Conservation (phyloP, 495 filamentous ascomycete species). For the Talaromyces nanjingensis region DNA sequence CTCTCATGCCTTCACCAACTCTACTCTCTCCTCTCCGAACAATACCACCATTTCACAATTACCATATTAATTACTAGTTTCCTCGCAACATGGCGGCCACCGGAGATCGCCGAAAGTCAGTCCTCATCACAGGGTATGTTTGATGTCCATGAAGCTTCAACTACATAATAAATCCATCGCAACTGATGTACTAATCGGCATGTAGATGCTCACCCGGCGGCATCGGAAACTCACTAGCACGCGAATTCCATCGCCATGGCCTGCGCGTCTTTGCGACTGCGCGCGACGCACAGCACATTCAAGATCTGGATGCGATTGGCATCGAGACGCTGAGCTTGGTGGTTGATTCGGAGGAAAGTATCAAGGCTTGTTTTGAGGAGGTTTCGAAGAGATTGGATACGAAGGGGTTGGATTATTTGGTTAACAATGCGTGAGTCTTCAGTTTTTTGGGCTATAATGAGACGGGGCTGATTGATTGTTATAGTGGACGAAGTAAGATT, state of each 20-base stretch:
- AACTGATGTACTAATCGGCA: neutral
- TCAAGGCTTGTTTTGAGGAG: slow-evolving; percentile 34
- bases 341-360: slow-evolving; percentile 40
- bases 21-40: neutral
- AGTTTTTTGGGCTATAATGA: neutral
- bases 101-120: slow-evolving; percentile 31
- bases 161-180: neutral
- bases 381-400: slow-evolving; percentile 36
- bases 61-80: neutral
- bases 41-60: neutral
- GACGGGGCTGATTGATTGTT: slow-evolving; percentile 3
- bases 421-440: slow-evolving; percentile 53
- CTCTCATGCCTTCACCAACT: neutral
- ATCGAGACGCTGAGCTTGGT: slow-evolving; percentile 50
- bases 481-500: slow-evolving; percentile 32
- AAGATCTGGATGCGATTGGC: slow-evolving; percentile 37
- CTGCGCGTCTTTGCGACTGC: slow-evolving; percentile 53
- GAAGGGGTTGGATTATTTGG: slow-evolving; percentile 46
- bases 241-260: slow-evolving; percentile 45
- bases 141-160: neutral
- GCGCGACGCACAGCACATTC: slow-evolving; percentile 38
- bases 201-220: slow-evolving; percentile 48
- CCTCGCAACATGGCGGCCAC: slow-evolving; percentile 6
- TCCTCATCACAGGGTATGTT: slow-evolving; percentile 42
- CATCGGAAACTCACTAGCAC: slow-evolving; percentile 51